phyloP scores from a whole-genome alignment of 2,329 filamentous ascomycete genomes.

The Talaromyces sp. region DNA sequence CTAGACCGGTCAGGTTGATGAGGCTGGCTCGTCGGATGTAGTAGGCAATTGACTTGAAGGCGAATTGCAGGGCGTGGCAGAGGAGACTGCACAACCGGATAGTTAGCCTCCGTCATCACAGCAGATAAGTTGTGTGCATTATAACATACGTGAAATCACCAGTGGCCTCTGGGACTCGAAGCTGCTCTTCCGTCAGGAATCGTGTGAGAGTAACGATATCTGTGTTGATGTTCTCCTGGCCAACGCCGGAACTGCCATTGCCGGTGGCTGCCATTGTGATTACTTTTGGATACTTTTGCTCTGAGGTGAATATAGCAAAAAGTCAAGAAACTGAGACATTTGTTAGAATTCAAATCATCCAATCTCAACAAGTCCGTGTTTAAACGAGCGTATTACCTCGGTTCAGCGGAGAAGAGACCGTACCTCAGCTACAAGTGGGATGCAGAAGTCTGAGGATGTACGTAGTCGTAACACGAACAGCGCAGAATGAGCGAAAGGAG shows the following conservation, averaged over 20 bases:
- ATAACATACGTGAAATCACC: constrained; percentile 90
- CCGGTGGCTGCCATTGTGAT: constrained; percentile 43
- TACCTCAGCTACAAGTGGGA: not conserved
- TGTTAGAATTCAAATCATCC: not conserved
- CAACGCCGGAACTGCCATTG: constrained; percentile 52
- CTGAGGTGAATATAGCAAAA: not conserved
- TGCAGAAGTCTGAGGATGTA: not conserved
- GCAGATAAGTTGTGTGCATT: not conserved
- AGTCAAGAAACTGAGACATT: not conserved
- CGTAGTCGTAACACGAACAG: not conserved
- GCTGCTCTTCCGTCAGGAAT: constrained; percentile 93
- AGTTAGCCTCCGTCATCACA: not conserved
- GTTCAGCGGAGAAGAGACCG: constrained; percentile 26
- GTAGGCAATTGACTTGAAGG: constrained; percentile 99
- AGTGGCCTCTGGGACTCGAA: constrained; percentile 88
- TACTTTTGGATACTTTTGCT: constrained; percentile 15
- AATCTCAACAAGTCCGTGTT: not conserved
- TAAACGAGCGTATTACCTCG: constrained; percentile 24
- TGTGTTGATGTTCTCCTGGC: constrained; percentile 81
- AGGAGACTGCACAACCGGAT: constrained; percentile 62
- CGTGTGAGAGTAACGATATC: constrained; percentile 93
- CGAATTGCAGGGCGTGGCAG: constrained; percentile 97
- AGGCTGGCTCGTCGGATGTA: constrained; percentile 95
- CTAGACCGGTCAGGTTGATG: constrained; percentile 92
- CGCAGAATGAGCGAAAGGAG: not conserved